Evolutionary conservation across 306 rosid species (phyloP), one percentile per base, ranked within the genome.

Genomic region (Cucurbita argyrosperma): DNA sequence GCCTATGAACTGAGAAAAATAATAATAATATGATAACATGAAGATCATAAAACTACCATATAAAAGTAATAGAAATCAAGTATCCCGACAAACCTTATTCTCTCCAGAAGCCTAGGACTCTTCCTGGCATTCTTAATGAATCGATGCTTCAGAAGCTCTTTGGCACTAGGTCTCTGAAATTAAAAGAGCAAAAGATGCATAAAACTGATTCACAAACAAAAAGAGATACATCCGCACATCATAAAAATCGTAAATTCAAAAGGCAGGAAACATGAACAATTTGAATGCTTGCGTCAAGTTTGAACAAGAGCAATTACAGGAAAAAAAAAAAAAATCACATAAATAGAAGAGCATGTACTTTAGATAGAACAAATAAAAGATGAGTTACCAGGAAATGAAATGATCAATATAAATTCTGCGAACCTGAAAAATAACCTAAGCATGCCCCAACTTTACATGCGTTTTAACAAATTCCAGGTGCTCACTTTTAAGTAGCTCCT

Each of bases 111-210:
- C 82, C 90, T 87, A 42, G 90, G 88, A 77, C 90, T 87, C 92
- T 82, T 91, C 91, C 90, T 91, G 45, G 89, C 93, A 82, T 83
- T 91, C 80, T 85, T 87, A 78, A 95, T 91, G 84, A 95, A 90
- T 47, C 97, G 97, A 77, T 91, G 95, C 84, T 80, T 91, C 76
- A 91, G 83, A 78, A 95, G 96, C 82, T 95, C 99, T 90, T 87
- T 95, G 75, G 99, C 99, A 85, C 96, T 88, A 72, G 88, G 87
- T 83, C 99, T 91, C 99, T 95, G 88, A 76, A 82, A 83, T 78
- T 51, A 71, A 78, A 83, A 71, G 57, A 78, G 72, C 60, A 71
- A 53, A 77, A 79, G 8, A 74, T 19, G 78, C 7, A 74, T 37
- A 19, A 9, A 67, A 26, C 18, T 8, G 49, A 9, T 4, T 5